Evolutionary conservation across 305 asterid genomes (phyloP).

Genomic region (Fraxinus sp.): DNA sequence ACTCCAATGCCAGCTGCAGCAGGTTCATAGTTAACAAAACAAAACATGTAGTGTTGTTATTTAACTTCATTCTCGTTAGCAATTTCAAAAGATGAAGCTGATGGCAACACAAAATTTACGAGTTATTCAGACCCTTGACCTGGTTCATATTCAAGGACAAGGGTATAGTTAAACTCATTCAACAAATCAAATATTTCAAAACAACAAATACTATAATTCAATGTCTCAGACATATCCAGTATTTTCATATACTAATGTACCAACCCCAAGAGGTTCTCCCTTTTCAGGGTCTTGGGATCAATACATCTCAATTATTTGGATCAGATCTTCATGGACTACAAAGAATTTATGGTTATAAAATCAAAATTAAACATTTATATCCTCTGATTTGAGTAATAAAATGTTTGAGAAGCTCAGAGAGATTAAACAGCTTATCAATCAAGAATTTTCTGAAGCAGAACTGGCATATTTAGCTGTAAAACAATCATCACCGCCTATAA

Average conservation of each 20-base stretch:
- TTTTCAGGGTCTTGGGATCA: not conserved
- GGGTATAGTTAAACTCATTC: not conserved
- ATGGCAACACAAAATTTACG: not conserved
- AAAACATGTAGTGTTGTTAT: not conserved
- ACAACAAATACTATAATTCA: not conserved
- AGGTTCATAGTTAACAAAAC: not conserved
- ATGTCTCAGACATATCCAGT: conserved; percentile 2
- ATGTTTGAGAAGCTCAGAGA: not conserved
- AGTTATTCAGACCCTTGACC: conserved; percentile 8
- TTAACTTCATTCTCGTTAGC: not conserved
- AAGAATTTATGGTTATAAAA: not conserved
- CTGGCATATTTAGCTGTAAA: conserved; percentile 25
- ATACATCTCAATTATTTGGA: conserved; percentile 9
- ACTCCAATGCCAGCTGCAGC: not conserved
- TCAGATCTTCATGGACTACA: not conserved
- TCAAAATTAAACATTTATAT: not conserved
- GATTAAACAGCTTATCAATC: not conserved
- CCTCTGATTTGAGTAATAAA: not conserved
- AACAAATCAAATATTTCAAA: not conserved
- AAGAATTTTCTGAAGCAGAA: conserved; percentile 9
- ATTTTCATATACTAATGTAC: not conserved
- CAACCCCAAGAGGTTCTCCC: conserved; percentile 18
- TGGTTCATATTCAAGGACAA: not conserved
- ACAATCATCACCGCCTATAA: conserved; percentile 10
- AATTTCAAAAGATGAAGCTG: conserved; percentile 1